Base-by-base conservation (phyloP, 2,329 filamentous ascomycete genomes). In the Cordyceps farinosa region DNA sequence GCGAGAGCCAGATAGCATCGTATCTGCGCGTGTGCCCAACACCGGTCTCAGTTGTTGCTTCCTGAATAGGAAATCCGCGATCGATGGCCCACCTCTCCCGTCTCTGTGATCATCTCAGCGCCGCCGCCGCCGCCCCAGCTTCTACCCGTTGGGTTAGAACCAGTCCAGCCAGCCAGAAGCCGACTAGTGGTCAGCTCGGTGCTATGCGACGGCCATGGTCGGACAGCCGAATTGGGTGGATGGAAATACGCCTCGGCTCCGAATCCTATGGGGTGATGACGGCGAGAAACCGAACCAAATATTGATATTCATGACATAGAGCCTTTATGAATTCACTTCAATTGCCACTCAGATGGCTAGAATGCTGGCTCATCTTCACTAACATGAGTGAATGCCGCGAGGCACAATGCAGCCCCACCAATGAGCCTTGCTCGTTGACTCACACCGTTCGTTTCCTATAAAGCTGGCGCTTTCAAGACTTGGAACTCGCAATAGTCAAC, bases 11-110 rank as follows among this genome's bases (percentile, higher is more conserved):
- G 38, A 50, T n/a, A 38, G 44, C n/a, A 58, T 48, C n/a, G 13
- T 29, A 59, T 48, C 45, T 59, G 56, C 56, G 45, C 32, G 40
- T 13, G 17, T 58, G 55, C 55, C 55, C 32, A 48, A 58, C n/a
- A 36, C 34, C 36, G 17, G 36, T 22, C 50, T 36, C 50, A 32
- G 50, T 38, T 13, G n/a, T 9, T 32, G 22, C 47, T 52, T 60
- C 57, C 57, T 34, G 38, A 60, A 52, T 60, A 60, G 57, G 57
- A 44, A 60, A 60, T 27, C 48, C 34, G 27, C 32, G 7, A 60
- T 34, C 29, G 15, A 44, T 44, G 48, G 34, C 57, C 48, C 47
- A 57, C 40, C 22, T 22, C 22, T 22, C 22, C n/a, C 9, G 36
- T 27, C 27, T 1, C 34, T 42, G 34, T 27, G 27, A 42, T 30